Evolutionary conservation across 768 basidiomycete species (phyloP), one percentile per base, ranked within the genome.

Genomic region (Phanerodontia chrysosporium): DNA sequence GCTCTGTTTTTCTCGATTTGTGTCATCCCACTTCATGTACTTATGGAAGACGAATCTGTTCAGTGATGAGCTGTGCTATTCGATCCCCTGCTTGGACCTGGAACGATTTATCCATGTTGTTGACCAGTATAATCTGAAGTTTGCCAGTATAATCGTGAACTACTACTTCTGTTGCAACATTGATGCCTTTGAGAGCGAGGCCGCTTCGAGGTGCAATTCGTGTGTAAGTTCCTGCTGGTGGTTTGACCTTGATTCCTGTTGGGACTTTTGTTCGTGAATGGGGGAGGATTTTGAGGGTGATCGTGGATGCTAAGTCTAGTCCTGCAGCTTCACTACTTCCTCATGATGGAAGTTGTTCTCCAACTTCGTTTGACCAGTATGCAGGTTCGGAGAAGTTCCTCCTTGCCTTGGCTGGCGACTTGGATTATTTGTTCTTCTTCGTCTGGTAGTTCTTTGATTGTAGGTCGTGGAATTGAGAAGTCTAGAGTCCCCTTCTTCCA

Each of bases 41-140:
- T 12, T 6, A 14, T 12, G 1, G 48, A 13, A 7, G 25, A 29
- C 10, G 30, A 18, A 45, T 53, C 35, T 30, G 2, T 21, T 61
- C 60, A 10, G 54, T 21, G 9, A 58, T 61, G 25, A 61, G 56
- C 51, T 58, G 60, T 6, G 56, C 51, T 1, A 61, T 53, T 12
- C 22, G 24, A 14, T 51, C 48, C n/a, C 51, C 36, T 36, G 29
- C 9, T 5, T 52, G 39, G 49, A 61, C 56, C 25, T 51, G n/a
- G n/a, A 58, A 55, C 8, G 13, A 5, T 1, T 5, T 45, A n/a
- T 57, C 27, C 4, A 16, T 51, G 36, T 46, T 61, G 51, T 61
- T 61, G 12, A 53, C 49, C n/a, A 61, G 32, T 3, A 58, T 39
- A 6, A 61, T 51, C 32, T 53, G 49, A 9, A 61, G 18, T 46